Conservation (phyloP, 1,284 basidiomycete genomes). For the Heterobasidion parviporum region DNA sequence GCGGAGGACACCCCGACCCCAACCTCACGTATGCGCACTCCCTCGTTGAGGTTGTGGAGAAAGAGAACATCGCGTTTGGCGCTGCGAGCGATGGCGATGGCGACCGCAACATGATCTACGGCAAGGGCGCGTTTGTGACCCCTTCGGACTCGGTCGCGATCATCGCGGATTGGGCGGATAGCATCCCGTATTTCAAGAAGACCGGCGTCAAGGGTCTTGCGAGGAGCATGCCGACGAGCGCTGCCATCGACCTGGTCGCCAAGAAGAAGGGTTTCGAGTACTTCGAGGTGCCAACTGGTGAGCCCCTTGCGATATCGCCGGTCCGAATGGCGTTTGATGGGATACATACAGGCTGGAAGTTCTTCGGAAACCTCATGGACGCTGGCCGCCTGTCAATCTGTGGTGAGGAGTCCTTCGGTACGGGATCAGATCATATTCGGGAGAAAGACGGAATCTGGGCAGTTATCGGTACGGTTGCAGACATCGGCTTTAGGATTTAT, state of each 20-base stretch:
- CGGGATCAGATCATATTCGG: slow-evolving; percentile 98
- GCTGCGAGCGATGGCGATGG: slow-evolving; percentile 98
- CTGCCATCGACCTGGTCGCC: slow-evolving; percentile 95
- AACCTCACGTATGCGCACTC: slow-evolving; percentile 97
- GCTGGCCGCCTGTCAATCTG: slow-evolving; percentile 96
- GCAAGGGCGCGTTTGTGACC: slow-evolving; percentile 95
- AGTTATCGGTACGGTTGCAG: slow-evolving; percentile 58
- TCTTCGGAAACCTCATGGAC: slow-evolving; percentile 99
- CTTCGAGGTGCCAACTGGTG: slow-evolving; percentile 96
- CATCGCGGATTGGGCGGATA: slow-evolving; percentile 96
- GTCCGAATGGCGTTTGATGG: background rate
- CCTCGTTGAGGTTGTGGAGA: slow-evolving; percentile 90
- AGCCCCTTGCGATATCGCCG: slow-evolving; percentile 15
- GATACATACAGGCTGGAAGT: slow-evolving; percentile 81
- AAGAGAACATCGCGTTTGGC: slow-evolving; percentile 83
- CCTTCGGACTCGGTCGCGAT: slow-evolving; percentile 97
- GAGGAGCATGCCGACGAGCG: slow-evolving; percentile 94
- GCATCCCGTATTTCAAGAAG: slow-evolving; percentile 94
- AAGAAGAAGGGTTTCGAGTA: slow-evolving; percentile 90
- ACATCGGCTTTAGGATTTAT: background rate
- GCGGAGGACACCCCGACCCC: slow-evolving; percentile 95
- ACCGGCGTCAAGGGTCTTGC: slow-evolving; percentile 92
- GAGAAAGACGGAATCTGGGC: slow-evolving; percentile 99
- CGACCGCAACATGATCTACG: slow-evolving; percentile 99
- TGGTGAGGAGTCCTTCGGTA: slow-evolving; percentile 98